phyloP scores from a whole-genome alignment of 176 grass and related monocot species.

The Paspalum notatum region DNA sequence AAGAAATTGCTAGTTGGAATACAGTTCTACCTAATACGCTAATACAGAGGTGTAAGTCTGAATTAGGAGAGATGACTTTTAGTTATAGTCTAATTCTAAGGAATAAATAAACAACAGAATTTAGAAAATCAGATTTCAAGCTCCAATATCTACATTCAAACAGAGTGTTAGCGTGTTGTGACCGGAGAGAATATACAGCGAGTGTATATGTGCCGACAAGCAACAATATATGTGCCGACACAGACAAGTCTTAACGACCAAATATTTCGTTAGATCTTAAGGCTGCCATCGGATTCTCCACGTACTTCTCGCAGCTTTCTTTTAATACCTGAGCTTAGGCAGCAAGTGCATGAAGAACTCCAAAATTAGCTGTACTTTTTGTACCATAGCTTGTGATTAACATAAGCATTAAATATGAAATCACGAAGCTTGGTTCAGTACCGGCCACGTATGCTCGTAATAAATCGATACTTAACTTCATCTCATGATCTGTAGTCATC shows the following conservation, averaged over 20 bases:
- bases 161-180: too few relatives aligned
- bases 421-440: not conserved
- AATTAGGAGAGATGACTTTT: too few relatives aligned
- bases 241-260: conserved; percentile 2
- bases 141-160: too few relatives aligned
- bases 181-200: not conserved
- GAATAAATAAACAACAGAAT: too few relatives aligned
- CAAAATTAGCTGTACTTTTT: not conserved
- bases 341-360: not conserved
- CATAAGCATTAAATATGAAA: not conserved
- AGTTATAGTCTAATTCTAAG: too few relatives aligned
- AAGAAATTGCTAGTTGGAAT: too few relatives aligned
- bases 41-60: too few relatives aligned
- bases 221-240: not conserved
- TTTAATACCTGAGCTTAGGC: not conserved
- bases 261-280: conserved; percentile 31
- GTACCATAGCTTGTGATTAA: not conserved
- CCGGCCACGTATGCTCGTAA: not conserved
- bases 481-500: not conserved
- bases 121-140: too few relatives aligned
- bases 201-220: not conserved
- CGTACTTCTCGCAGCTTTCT: not conserved
- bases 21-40: too few relatives aligned
- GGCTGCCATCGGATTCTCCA: not conserved
- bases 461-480: not conserved